Base-by-base conservation (phyloP, 495 filamentous ascomycete genomes). In the Hyaloscypha variabilis region DNA sequence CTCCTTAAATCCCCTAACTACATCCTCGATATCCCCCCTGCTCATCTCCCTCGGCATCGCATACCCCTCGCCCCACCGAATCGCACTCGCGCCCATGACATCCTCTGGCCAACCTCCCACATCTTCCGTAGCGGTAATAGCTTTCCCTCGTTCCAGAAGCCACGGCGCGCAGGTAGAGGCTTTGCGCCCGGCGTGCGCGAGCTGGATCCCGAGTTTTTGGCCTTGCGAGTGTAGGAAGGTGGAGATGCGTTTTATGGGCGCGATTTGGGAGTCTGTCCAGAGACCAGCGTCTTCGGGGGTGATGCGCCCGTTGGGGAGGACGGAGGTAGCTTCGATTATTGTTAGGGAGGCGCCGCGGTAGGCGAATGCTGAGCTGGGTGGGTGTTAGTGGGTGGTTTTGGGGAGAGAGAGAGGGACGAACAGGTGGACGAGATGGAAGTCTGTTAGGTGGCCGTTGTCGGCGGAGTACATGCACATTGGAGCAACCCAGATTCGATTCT, bases 181-280 rank as follows among this genome's bases (percentile, higher is more conserved):
- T 75, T 94, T 94, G 51, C 91, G 82, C 17, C 91, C 91, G 24
- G 90, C 89, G 70, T 94, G 91, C 3, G 78, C 87, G 13, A 94
- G 81, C 75, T 94, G 91, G 66, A 94, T 87, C 17, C 83, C 89
- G 39, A 88, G 75, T 71, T 91, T 87, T 66, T 85, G 85, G 66
- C 82, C 81, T 74, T 94, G 91, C 26, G 78, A 82, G 73, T 86
- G 83, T 10, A 82, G 71, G 60, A 81, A 89, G 65, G 89, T 83
- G 50, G 83, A 85, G 46, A 91, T 80, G 53, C 82, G 82, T 67
- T 82, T 81, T 31, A 93, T 77, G 0, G 82, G 82, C 56, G 83
- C 80, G 71, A 91, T 89, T 67, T 94, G 91, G 62, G 77, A 79
- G 73, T 89, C 85, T 60, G 86, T 78, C 90, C 90, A 93, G 8